phyloP scores from a whole-genome alignment of 2,329 filamentous ascomycete genomes.

The Fusarium floridanum region DNA sequence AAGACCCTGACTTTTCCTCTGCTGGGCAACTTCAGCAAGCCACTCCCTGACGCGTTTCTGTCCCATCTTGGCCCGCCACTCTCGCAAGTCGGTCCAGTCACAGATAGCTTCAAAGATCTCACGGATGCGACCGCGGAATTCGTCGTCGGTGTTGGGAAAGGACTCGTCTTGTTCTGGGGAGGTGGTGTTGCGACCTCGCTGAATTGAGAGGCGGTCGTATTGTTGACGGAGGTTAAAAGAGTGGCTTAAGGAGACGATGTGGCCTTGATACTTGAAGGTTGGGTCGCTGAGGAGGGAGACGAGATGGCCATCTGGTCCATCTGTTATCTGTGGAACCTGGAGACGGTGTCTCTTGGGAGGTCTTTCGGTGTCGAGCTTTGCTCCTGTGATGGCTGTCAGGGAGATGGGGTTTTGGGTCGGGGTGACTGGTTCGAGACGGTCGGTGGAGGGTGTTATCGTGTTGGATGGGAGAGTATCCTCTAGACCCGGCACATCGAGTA shows the following conservation, averaged over 20 bases:
- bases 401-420: not conserved
- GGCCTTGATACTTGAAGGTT: slow-evolving; percentile 25
- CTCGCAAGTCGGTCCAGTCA: slow-evolving; percentile 29
- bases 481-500: not conserved
- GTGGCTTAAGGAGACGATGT: not conserved
- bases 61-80: slow-evolving; percentile 42
- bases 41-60: slow-evolving; percentile 17
- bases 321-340: not conserved
- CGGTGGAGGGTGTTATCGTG: not conserved
- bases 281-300: slow-evolving; percentile 1
- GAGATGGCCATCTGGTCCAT: not conserved
- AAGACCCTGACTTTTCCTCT: not conserved
- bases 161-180: slow-evolving; percentile 9
- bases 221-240: not conserved
- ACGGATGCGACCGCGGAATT: slow-evolving; percentile 16
- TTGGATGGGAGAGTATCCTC: not conserved
- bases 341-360: not conserved
- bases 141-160: slow-evolving; percentile 10
- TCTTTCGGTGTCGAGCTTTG: not conserved
- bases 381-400: not conserved
- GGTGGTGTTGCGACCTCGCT: not conserved
- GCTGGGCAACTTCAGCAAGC: slow-evolving; percentile 1
- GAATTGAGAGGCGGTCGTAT: slow-evolving; percentile 18
- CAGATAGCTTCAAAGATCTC: slow-evolving; percentile 39
- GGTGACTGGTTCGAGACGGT: not conserved